Percentiles rank a stretch among this genome's conserved stretches.
Conservation (phyloP, 495 filamentous ascomycete species). For the Penicillium odoratum region DNA sequence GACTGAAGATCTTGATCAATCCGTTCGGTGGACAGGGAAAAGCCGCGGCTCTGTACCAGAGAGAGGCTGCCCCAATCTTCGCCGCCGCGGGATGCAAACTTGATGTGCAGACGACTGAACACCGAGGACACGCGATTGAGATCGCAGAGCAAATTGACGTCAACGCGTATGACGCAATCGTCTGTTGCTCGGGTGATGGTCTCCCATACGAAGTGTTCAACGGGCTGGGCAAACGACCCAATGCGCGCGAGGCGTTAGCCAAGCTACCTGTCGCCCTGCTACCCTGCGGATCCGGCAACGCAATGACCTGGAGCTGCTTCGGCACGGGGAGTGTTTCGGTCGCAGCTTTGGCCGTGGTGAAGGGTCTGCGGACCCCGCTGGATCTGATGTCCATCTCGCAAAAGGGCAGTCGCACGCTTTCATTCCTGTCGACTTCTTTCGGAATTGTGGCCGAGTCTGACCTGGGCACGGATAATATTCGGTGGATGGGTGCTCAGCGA, state of each 20-base stretch:
- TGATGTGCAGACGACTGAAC: constrained; percentile 71
- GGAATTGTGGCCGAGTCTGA: constrained; percentile 90
- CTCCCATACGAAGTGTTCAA: constrained; percentile 94
- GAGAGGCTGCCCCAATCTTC: constrained; percentile 78
- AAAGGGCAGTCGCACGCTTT: constrained; percentile 66
- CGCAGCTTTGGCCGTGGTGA: constrained; percentile 79
- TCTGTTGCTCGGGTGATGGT: constrained; percentile 91
- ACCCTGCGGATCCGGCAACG: constrained; percentile 92
- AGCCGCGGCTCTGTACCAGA: constrained; percentile 71
- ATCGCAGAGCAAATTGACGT: constrained; percentile 79
- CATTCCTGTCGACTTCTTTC: constrained; percentile 87
- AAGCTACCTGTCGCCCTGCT: constrained; percentile 86
- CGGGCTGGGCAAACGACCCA: constrained; percentile 71
- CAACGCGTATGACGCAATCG: constrained; percentile 75
- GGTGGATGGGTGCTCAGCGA: constrained; percentile 85
- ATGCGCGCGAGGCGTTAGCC: constrained; percentile 71
- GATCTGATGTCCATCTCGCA: constrained; percentile 90
- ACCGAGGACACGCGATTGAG: constrained; percentile 74
- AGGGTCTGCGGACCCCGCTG: constrained; percentile 76
- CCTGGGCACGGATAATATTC: constrained; percentile 81
- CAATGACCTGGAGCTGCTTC: constrained; percentile 85
- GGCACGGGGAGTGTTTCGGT: constrained; percentile 73
- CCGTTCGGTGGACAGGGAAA: constrained; percentile 84
- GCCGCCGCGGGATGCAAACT: constrained; percentile 76
- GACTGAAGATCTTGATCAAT: constrained; percentile 86